A percentile compares a stretch with the other conserved stretches of the same genome.
These are phyloP conservation scores for Anthostomella pinea DNA, from an alignment of 2,329 filamentous ascomycete genomes.

Conservation along the genomic window DNA sequence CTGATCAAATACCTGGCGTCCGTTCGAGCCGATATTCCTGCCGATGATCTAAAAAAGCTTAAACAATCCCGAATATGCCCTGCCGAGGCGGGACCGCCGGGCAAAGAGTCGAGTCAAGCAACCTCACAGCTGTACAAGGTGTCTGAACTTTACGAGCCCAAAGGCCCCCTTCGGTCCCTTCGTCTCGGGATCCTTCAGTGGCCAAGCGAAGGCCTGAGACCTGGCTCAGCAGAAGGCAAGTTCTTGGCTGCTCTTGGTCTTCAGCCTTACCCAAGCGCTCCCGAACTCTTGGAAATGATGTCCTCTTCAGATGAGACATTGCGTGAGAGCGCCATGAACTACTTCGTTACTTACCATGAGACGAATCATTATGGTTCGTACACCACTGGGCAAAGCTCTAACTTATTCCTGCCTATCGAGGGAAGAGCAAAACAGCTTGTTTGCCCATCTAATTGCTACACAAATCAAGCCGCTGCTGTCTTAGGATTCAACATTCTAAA, in stretches of 20 bases:
- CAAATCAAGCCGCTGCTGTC: conserved; percentile 70
- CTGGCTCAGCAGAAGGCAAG: conserved; percentile 66
- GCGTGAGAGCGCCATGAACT: conserved; percentile 70
- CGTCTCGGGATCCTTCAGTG: conserved; percentile 77
- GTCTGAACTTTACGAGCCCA: conserved; percentile 79
- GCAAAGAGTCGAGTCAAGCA: conserved; percentile 52
- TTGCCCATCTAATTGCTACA: conserved; percentile 74
- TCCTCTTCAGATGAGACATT: conserved; percentile 55
- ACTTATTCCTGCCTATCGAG: conserved; percentile 70
- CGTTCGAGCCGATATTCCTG: conserved; percentile 83
- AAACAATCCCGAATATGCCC: conserved; percentile 78
- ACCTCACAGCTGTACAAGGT: conserved; percentile 63
- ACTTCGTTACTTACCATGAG: conserved; percentile 79
- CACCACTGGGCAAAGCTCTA: conserved; percentile 52
- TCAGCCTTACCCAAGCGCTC: conserved; percentile 65
- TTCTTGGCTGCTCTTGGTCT: conserved; percentile 76
- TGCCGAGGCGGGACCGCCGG: conserved; percentile 61
- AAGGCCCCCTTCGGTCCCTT: conserved; percentile 65
- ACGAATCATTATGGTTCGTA: conserved; percentile 70
- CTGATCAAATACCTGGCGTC: conserved; percentile 92
- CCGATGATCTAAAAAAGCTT: conserved; percentile 75
- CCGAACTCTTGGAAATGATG: conserved; percentile 78
- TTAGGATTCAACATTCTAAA: conserved; percentile 79
- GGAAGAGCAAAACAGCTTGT: conserved; percentile 65
- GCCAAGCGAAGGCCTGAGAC: conserved; percentile 67